Conservation (phyloP, 331 rosid genomes). For the Ulmus americana region DNA sequence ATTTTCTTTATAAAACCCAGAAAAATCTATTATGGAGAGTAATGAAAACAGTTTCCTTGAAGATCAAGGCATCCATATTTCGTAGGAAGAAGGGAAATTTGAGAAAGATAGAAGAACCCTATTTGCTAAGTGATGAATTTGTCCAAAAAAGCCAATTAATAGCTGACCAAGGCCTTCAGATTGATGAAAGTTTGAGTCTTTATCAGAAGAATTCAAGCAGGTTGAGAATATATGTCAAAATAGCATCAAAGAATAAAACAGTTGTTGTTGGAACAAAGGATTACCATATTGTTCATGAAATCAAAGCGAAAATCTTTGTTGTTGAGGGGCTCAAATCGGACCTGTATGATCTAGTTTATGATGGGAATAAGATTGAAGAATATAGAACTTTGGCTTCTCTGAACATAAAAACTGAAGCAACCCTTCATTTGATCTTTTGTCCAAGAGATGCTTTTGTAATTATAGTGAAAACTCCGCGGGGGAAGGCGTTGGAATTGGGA, state of each 20-base stretch:
- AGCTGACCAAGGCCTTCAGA: not conserved
- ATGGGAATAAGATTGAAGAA: constrained; percentile 26
- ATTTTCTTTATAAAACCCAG: constrained; percentile 1
- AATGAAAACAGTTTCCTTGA: not conserved
- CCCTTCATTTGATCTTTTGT: constrained; percentile 21
- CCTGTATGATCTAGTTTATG: constrained; percentile 18
- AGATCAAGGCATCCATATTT: constrained; percentile 11
- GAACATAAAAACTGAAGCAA: constrained; percentile 10
- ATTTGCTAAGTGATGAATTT: not conserved
- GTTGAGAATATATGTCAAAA: constrained; percentile 20
- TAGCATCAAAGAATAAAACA: constrained; percentile 9
- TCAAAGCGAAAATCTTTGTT: constrained; percentile 20
- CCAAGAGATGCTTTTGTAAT: constrained; percentile 16
- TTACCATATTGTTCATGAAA: constrained; percentile 17
- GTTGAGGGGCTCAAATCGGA: constrained; percentile 12
- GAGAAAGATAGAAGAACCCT: constrained; percentile 11
- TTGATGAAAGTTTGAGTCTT: not conserved
- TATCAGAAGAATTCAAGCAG: not conserved
- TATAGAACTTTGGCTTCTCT: constrained; percentile 17
- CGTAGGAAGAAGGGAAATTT: not conserved
- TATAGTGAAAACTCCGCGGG: constrained; percentile 13
- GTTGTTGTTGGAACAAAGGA: constrained; percentile 22
- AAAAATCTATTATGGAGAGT: constrained; percentile 10
- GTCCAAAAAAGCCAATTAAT: constrained; percentile 6
- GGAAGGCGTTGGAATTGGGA: constrained; percentile 7